These are phyloP conservation scores for Vaccinium myrtillus DNA, from an alignment of 148 eudicot genomes.

Conservation along the genomic window DNA sequence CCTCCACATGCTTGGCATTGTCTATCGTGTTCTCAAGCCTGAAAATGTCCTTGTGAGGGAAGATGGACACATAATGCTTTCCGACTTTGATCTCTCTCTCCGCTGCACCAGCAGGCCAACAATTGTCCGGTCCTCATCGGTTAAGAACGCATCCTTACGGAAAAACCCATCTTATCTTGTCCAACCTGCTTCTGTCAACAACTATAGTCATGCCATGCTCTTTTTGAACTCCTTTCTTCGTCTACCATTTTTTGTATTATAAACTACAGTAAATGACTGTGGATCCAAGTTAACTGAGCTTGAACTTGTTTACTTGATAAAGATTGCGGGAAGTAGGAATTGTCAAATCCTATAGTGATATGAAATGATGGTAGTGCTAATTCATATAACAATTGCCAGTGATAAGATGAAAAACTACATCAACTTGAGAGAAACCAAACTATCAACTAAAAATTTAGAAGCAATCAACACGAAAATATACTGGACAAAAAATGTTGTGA, in stretches of 20 bases:
- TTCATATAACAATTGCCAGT: background rate
- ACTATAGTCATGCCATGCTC: background rate
- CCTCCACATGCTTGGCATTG: constrained; percentile 98
- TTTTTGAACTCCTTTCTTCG: too few relatives aligned
- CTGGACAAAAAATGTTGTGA: too few relatives aligned
- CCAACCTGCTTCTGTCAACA: constrained; percentile 82
- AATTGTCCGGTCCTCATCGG: constrained; percentile 61
- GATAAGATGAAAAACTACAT: background rate
- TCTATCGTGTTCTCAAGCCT: constrained; percentile 93
- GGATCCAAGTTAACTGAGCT: background rate
- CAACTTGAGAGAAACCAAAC: background rate
- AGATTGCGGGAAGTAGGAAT: too few relatives aligned
- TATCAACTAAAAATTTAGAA: too few relatives aligned
- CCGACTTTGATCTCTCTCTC: constrained; percentile 92
- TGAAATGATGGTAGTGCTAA: too few relatives aligned
- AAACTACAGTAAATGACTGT: background rate
- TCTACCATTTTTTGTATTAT: background rate
- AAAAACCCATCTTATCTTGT: constrained; percentile 56
- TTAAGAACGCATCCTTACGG: constrained; percentile 35
- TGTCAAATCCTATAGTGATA: too few relatives aligned
- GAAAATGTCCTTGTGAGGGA: constrained; percentile 93
- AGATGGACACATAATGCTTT: constrained; percentile 94
- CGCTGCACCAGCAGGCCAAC: constrained; percentile 87
- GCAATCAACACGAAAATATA: too few relatives aligned
- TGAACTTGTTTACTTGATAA: background rate